Conservation (phyloP, 306 rosid species). For the Parietaria judaica region DNA sequence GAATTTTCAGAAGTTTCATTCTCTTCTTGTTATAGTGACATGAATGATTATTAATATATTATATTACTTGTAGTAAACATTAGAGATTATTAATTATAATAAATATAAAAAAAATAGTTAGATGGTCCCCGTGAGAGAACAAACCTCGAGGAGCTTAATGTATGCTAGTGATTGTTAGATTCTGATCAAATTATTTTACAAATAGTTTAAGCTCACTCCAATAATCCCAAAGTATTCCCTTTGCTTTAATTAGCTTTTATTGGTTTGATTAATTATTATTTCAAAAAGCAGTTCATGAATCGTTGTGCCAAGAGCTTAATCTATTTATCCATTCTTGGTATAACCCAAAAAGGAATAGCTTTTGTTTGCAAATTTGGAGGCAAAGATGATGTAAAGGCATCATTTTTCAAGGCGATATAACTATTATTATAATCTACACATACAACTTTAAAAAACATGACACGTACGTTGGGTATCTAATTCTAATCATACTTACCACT, state of each 20-base stretch:
- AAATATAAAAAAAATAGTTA: too few species aligned
- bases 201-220: background rate
- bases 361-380: constrained; percentile 48
- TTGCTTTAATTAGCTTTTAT: too few species aligned
- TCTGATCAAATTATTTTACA: background rate
- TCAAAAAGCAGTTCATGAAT: constrained; percentile 1
- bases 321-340: constrained; percentile 6
- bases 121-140: too few species aligned
- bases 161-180: too few species aligned
- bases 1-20: too few species aligned
- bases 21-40: too few species aligned
- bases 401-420: constrained; percentile 39
- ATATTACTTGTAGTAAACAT: too few species aligned
- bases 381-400: constrained; percentile 42
- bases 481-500: constrained; percentile 11
- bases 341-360: constrained; percentile 21
- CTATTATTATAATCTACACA: background rate
- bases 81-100: too few species aligned
- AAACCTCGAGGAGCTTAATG: too few species aligned
- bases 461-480: constrained; percentile 25
- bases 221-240: background rate
- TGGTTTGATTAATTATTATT: background rate
- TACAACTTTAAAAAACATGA: constrained; percentile 10
- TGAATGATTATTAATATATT: too few species aligned
- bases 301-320: background rate